Conservation (phyloP, 116 monocot genomes). For the Dioscorea cayenensis region DNA sequence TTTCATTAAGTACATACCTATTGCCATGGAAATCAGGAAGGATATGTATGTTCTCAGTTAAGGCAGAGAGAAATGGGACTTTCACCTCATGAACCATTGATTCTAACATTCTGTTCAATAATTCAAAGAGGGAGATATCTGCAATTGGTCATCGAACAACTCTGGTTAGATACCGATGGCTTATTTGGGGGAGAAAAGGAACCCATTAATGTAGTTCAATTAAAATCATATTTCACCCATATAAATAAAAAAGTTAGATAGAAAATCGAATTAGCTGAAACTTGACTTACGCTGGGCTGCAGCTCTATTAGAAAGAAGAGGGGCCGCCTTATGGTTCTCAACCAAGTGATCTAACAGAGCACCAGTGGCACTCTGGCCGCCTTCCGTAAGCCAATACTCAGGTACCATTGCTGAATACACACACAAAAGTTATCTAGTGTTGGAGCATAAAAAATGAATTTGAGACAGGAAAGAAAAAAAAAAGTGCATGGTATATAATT, state of each 20-base stretch:
- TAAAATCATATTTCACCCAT: neutral
- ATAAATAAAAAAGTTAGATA: neutral
- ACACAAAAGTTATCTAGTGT: neutral
- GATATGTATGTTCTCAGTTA: constrained; percentile 82
- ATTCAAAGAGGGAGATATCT: constrained; percentile 74
- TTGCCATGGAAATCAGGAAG: constrained; percentile 98
- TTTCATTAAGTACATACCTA: constrained; percentile 33
- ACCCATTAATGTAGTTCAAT: neutral
- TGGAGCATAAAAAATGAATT: neutral
- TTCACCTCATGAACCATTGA: constrained; percentile 54
- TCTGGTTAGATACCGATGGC: neutral
- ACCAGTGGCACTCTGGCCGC: constrained; percentile 98
- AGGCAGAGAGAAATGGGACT: constrained; percentile 60
- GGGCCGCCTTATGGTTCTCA: constrained; percentile 68
- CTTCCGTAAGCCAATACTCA: constrained; percentile 96
- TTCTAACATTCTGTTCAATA: constrained; percentile 73
- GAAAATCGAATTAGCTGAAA: neutral
- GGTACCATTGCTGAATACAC: constrained; percentile 78
- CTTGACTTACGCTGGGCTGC: constrained; percentile 55
- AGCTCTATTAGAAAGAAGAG: constrained; percentile 83
- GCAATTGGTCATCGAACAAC: constrained; percentile 2
- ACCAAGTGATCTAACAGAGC: constrained; percentile 78
- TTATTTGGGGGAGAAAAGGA: neutral
- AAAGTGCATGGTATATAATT: neutral
- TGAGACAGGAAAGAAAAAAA: neutral